Evolutionary conservation across 225 moss, liverwort and hornwort species (phyloP).

Genomic region (Straminergon stramineum): DNA sequence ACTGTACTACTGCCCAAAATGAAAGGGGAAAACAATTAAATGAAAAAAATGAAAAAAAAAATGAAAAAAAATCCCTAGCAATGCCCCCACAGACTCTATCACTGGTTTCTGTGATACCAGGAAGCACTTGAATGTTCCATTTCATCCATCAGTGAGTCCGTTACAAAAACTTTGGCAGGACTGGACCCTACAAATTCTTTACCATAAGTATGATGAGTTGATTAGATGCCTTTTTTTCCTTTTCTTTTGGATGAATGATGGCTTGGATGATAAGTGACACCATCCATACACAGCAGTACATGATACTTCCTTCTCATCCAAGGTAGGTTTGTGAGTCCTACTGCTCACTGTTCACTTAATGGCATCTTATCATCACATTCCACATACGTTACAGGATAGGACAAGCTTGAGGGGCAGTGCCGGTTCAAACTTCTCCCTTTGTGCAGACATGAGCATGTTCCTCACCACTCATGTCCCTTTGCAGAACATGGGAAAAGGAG

Average conservation of each 20-base stretch:
- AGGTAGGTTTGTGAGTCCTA: neutral
- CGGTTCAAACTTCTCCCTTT: too few species aligned
- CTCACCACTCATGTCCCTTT: neutral
- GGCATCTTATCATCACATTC: neutral
- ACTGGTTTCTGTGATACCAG: too few species aligned
- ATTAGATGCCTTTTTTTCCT: neutral
- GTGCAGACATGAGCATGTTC: neutral
- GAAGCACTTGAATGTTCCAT: neutral
- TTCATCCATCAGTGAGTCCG: neutral
- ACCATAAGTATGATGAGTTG: neutral
- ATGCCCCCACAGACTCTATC: too few species aligned
- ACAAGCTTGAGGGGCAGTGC: too few species aligned
- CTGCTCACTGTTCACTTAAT: neutral
- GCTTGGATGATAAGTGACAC: neutral
- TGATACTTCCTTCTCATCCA: neutral
- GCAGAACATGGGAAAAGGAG: too few species aligned
- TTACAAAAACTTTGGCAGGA: neutral
- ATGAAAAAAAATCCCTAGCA: too few species aligned
- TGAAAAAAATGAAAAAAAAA: too few species aligned
- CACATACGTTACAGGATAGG: neutral
- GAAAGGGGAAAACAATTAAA: neutral
- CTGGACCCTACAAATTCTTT: neutral
- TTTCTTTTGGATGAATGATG: neutral
- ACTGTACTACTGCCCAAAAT: accelerated
- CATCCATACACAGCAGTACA: too few species aligned